Evolutionary conservation across 441 rosid species (phyloP), one percentile per base, ranked within the genome.

Genomic region (Codiaeum variegatum): DNA sequence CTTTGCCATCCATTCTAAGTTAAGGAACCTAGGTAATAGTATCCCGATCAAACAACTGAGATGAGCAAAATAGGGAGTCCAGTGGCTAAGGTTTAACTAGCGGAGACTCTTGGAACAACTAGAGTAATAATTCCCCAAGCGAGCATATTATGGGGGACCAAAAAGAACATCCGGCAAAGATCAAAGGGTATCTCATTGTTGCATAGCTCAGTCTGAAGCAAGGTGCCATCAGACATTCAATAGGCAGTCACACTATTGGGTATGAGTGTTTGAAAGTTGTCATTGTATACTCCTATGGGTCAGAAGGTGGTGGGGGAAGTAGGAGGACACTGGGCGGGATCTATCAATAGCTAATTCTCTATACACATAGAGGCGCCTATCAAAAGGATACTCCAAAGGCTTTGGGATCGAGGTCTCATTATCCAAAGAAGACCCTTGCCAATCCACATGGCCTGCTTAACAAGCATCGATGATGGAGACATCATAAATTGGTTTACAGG

Each of bases 101-200:
- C 24, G 1, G 67, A 63, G 67, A 63, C 67, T 63, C 46, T 63
- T 63, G 23, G 47, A 34, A 63, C 24, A 63, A 32, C 67, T 63
- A 5, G 67, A 63, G 46, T 36, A 63, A 63, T 23, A 63, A 63
- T 46, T 63, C 67, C 67, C 67, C 29, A 63, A 63, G 67, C 46
- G 49, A 34, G 67, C 24, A 26, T 36, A 34, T 63, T 63, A 63
- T 63, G 24, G 26, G 67, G 67, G 46, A 63, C 24, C 46, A 6
- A 28, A 26, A 63, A 36, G 67, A 46, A 63, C 67, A 64, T 64
- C 51, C 68, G 49, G 23, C 40, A 66, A 46, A 55, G 44, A n/a
- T n/a, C 47, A 55, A 46, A 21, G 67, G 75, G 75, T 40, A 61
- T 49, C 56, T 71, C 42, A 68, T 71, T 71, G 68, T 71, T 71